These are phyloP conservation scores for Nymphaea colorata DNA, from an alignment of 164 flowering plant species.

Conservation along the genomic window DNA sequence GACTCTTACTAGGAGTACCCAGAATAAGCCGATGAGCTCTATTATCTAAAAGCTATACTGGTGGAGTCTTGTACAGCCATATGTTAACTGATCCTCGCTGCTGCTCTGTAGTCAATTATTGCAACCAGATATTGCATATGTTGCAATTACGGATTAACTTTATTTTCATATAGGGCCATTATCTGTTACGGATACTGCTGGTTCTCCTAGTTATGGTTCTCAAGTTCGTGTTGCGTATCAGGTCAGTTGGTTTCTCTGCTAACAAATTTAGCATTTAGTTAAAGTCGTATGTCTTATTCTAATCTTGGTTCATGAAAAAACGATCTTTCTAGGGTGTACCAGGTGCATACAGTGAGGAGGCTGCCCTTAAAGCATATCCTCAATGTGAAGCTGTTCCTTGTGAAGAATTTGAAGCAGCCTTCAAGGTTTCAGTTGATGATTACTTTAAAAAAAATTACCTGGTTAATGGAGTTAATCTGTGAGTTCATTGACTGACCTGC, in stretches of 20 bases:
- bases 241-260: conserved; percentile 15
- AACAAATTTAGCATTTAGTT: too few relatives aligned
- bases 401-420: conserved; percentile 56
- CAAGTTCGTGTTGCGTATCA: conserved; percentile 44
- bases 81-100: too few relatives aligned
- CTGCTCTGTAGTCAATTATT: too few relatives aligned
- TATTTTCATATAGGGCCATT: conserved; percentile 28
- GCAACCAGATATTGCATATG: not conserved
- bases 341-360: conserved; percentile 57
- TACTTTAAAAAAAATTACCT: not conserved
- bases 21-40: too few relatives aligned
- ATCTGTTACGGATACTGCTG: conserved; percentile 29
- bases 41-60: too few relatives aligned
- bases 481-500: conserved; percentile 7
- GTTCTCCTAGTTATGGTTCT: conserved; percentile 18
- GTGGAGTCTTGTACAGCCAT: too few relatives aligned
- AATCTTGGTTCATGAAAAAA: too few relatives aligned
- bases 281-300: too few relatives aligned
- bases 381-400: conserved; percentile 60
- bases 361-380: conserved; percentile 61
- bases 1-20: too few relatives aligned
- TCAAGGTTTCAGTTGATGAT: conserved; percentile 27
- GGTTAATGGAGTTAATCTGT: not conserved
- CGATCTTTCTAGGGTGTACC: conserved; percentile 32
- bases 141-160: not conserved